Conservation (phyloP, 1,139 yeast species). For the Hyphopichia wangnamkhiaoensis region DNA sequence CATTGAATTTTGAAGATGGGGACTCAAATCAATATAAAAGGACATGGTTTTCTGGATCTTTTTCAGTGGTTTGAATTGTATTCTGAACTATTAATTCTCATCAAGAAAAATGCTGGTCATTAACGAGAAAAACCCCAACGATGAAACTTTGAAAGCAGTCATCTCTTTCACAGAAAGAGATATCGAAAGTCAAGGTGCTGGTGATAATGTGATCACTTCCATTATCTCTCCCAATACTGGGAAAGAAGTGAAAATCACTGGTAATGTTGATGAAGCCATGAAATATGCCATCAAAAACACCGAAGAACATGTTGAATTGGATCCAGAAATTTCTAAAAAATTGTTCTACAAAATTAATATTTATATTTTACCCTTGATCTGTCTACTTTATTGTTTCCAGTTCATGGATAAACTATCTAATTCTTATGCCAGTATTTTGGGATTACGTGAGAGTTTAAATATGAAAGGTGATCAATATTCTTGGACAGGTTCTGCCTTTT, state of each 20-base stretch:
- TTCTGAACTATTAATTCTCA: too few species aligned
- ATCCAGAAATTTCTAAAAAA: conserved; percentile 16
- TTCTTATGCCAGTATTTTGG: conserved; percentile 62
- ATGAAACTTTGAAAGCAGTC: conserved; percentile 7
- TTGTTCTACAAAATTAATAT: conserved; percentile 51
- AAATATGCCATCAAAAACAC: conserved; percentile 20
- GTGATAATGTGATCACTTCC: conserved; percentile 24
- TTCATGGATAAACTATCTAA: conserved; percentile 66
- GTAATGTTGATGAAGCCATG: conserved; percentile 39
- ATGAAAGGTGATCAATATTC: conserved; percentile 47
- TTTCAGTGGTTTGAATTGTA: too few species aligned
- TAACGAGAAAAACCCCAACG: conserved; percentile 1
- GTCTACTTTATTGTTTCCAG: conserved; percentile 57
- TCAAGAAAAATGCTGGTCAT: not conserved
- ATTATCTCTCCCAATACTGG: conserved; percentile 6
- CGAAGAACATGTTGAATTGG: conserved; percentile 17
- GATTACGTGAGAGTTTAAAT: conserved; percentile 50
- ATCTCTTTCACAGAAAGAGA: conserved; percentile 26
- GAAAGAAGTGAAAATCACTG: conserved; percentile 12
- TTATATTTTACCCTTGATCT: conserved; percentile 55
- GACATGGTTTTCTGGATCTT: too few species aligned
- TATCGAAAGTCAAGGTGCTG: conserved; percentile 15
- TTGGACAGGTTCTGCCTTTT: conserved; percentile 60
- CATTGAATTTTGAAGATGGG: too few species aligned
- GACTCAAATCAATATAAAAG: too few species aligned